phyloP scores from a whole-genome alignment of 2,329 filamentous ascomycete genomes.

The Chaetomiaceae sp. region DNA sequence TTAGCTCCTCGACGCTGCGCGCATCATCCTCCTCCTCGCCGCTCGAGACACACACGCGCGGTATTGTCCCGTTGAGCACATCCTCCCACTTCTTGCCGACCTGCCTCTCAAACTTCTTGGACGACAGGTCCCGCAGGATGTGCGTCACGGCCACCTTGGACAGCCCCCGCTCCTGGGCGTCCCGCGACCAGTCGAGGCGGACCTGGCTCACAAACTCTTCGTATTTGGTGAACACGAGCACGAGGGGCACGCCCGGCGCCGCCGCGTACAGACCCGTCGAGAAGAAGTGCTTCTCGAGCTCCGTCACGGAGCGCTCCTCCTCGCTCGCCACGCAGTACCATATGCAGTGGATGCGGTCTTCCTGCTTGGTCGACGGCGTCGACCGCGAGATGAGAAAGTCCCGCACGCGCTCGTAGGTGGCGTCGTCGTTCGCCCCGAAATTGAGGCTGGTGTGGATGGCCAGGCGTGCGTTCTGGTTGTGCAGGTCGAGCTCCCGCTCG shows the following conservation, averaged over 20 bases:
- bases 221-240: constrained; percentile 26
- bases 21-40: constrained; percentile 13
- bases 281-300: constrained; percentile 23
- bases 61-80: constrained; percentile 9
- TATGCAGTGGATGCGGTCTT: constrained; percentile 23
- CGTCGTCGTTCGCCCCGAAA: constrained; percentile 22
- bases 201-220: constrained; percentile 24
- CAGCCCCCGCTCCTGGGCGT: constrained; percentile 18
- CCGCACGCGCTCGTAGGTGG: constrained; percentile 20
- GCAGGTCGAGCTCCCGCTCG: constrained; percentile 17
- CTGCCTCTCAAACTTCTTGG: constrained; percentile 21
- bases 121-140: constrained; percentile 22
- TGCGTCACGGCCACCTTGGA: constrained; percentile 25
- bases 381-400: constrained; percentile 18
- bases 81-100: constrained; percentile 23
- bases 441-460: constrained; percentile 24
- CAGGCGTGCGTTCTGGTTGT: constrained; percentile 23
- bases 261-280: constrained; percentile 4
- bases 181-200: constrained; percentile 21
- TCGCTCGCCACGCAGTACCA: constrained; percentile 27
- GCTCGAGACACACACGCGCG: constrained; percentile 22
- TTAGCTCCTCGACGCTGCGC: constrained; percentile 19
- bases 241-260: constrained; percentile 16
- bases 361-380: not conserved
- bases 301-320: constrained; percentile 14